phyloP scores from a whole-genome alignment of 2,329 filamentous ascomycete genomes.

The Fusarium sp. region DNA sequence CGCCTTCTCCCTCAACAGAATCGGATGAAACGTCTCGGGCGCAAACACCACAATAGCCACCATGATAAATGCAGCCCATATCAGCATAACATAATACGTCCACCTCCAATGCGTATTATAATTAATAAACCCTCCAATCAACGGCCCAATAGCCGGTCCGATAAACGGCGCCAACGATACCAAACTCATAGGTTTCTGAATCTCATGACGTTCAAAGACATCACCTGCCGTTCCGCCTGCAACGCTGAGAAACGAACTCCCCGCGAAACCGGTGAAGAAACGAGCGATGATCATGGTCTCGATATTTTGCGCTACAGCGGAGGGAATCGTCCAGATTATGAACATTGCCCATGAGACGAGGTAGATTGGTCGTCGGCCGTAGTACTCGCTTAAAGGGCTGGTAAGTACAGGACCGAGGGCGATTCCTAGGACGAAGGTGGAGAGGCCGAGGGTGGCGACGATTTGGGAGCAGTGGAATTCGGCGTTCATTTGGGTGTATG shows the following conservation, averaged over 20 bases:
- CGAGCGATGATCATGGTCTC: constrained; percentile 79
- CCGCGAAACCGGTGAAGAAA: constrained; percentile 80
- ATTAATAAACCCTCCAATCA: constrained; percentile 39
- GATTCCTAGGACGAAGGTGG: constrained; percentile 60
- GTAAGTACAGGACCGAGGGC: constrained; percentile 67
- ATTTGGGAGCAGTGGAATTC: constrained; percentile 28
- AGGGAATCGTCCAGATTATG: constrained; percentile 80
- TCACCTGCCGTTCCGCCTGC: constrained; percentile 37
- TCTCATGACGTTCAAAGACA: constrained; percentile 20
- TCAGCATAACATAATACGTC: constrained; percentile 40
- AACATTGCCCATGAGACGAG: constrained; percentile 77
- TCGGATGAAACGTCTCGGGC: constrained; percentile 39
- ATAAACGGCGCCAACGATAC: constrained; percentile 36
- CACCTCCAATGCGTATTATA: constrained; percentile 32
- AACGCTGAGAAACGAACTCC: constrained; percentile 49
- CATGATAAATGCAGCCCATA: constrained; percentile 26
- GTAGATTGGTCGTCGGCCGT: constrained; percentile 82
- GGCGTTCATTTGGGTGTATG: constrained; percentile 30
- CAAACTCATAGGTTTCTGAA: constrained; percentile 38
- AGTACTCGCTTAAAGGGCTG: constrained; percentile 73
- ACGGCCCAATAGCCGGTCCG: constrained; percentile 32
- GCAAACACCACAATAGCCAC: constrained; percentile 26
- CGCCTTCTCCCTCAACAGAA: constrained; percentile 22
- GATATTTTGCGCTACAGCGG: constrained; percentile 79
- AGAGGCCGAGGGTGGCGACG: constrained; percentile 27